A percentile compares a stretch with the other conserved stretches of the same genome.
Evolutionary conservation across 176 grass and related monocot species (phyloP).

Genomic region (Ensete ventricosum): DNA sequence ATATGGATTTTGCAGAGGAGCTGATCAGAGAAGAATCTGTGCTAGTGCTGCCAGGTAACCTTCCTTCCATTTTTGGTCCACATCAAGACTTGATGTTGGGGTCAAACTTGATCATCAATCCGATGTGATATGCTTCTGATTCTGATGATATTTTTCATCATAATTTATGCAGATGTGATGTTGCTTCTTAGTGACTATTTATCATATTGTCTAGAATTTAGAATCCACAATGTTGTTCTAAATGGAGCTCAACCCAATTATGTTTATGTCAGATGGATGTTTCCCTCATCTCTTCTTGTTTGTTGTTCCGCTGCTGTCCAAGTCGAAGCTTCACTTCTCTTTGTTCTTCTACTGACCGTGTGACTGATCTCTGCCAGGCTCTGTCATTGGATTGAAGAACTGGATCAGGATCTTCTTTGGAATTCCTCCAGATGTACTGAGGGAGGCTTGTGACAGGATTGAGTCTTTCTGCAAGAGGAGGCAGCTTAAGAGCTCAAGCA

Average conservation of each 20-base stretch:
- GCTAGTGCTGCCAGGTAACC: slow-evolving; percentile 63
- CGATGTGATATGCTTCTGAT: too few relatives aligned
- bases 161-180: too few relatives aligned
- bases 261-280: too few relatives aligned
- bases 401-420: slow-evolving; percentile 87
- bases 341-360: background rate
- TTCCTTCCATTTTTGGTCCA: background rate
- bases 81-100: too few relatives aligned
- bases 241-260: too few relatives aligned
- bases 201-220: too few relatives aligned
- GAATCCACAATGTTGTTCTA: too few relatives aligned
- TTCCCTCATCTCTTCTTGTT: too few relatives aligned
- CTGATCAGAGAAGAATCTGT: slow-evolving; percentile 94
- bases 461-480: slow-evolving; percentile 57
- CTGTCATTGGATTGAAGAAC: slow-evolving; percentile 77
- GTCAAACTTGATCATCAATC: too few relatives aligned
- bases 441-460: slow-evolving; percentile 65
- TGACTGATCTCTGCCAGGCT: slow-evolving; percentile 38
- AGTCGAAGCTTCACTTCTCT: background rate
- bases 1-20: slow-evolving; percentile 62
- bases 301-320: too few relatives aligned
- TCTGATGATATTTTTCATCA: too few relatives aligned
- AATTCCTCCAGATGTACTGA: slow-evolving; percentile 36
- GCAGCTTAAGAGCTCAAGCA: slow-evolving; percentile 23
- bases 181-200: too few relatives aligned